phyloP scores from a whole-genome alignment of 176 grass and related monocot genomes.

The Lolium perenne region DNA sequence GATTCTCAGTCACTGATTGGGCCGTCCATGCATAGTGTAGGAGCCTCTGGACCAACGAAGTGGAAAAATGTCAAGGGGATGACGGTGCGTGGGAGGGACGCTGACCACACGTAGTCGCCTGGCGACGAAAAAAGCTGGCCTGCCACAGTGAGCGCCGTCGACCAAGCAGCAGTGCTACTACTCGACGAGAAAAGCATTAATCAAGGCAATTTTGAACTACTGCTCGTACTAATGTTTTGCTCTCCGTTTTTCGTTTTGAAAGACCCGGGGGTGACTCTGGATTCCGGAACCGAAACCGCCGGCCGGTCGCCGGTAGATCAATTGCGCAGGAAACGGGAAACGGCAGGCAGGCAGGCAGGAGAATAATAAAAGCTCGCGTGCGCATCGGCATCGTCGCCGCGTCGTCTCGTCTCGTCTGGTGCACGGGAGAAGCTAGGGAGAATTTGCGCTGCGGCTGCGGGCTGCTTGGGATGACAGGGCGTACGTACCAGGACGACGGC shows the following conservation, averaged over 20 bases:
- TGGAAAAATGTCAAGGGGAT: neutral
- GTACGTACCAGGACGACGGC: conserved; percentile 77
- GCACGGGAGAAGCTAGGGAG: neutral
- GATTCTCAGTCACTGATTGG: neutral
- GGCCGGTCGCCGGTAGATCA: neutral
- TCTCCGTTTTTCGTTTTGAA: neutral
- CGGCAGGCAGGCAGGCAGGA: neutral
- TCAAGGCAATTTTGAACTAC: neutral
- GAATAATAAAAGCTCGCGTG: neutral
- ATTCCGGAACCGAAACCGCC: conserved; percentile 28
- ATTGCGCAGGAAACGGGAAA: neutral
- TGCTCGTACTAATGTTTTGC: neutral
- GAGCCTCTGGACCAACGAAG: neutral
- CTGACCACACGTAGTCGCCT: neutral
- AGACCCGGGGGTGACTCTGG: neutral
- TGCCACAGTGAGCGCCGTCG: neutral
- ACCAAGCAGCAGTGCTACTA: neutral
- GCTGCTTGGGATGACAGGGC: no score
- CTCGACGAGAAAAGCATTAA: neutral
- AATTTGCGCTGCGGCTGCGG: neutral
- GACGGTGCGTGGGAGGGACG: neutral
- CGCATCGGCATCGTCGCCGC: neutral
- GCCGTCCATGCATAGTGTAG: neutral
- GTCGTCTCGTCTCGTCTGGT: neutral
- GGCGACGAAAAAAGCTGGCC: neutral